phyloP scores from a whole-genome alignment of 352 stramenopile genomes.

The Pythium rishiriense region DNA sequence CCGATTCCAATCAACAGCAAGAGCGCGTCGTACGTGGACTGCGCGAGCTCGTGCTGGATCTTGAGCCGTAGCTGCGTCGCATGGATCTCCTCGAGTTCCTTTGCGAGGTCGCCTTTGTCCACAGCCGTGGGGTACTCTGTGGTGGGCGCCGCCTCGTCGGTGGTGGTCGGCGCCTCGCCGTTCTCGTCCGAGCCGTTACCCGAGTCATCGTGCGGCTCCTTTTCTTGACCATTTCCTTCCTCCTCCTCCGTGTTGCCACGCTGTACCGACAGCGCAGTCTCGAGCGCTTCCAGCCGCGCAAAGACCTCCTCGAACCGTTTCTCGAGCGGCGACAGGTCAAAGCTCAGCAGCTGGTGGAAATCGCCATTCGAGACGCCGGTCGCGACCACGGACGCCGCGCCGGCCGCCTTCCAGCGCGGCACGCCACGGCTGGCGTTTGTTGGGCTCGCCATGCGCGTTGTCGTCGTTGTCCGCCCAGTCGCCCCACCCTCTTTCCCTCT shows the following conservation, averaged over 20 bases:
- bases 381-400: not conserved
- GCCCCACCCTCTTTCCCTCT: too few species aligned
- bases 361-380: not conserved
- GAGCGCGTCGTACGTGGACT: slow-evolving; percentile 27
- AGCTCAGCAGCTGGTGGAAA: slow-evolving; percentile 20
- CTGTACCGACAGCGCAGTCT: slow-evolving; percentile 11
- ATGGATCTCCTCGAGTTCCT: slow-evolving; percentile 56
- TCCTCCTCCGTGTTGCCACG: not conserved
- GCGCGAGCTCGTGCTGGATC: slow-evolving; percentile 54
- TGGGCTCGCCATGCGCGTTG: slow-evolving; percentile 19
- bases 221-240: too few species aligned
- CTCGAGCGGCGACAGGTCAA: slow-evolving; percentile 45
- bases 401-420: not conserved
- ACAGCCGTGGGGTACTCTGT: not conserved
- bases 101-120: slow-evolving; percentile 32
- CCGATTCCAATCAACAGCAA: not conserved
- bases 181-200: not conserved
- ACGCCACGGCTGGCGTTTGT: not conserved
- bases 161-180: not conserved
- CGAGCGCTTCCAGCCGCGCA: slow-evolving; percentile 42
- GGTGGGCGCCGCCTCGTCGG: not conserved
- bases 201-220: not conserved
- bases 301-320: slow-evolving; percentile 53
- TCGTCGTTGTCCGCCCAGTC: too few species aligned
- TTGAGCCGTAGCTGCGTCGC: slow-evolving; percentile 56